Conservation (phyloP, 495 filamentous ascomycete species). For the Daldinia vernicosa region DNA sequence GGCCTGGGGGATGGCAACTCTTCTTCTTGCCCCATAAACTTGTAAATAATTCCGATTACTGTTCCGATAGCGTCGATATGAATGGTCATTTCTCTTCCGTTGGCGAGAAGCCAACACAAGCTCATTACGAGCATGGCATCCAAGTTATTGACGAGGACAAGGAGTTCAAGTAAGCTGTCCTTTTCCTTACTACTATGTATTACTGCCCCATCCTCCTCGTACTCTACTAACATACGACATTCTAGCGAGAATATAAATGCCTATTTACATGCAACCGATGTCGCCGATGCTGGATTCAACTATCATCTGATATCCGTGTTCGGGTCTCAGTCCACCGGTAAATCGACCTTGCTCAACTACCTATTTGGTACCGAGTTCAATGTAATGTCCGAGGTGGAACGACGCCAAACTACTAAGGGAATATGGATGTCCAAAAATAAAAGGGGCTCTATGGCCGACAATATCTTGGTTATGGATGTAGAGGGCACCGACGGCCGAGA, state of each 20-base stretch:
- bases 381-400: conserved; percentile 91
- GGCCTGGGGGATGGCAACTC: conserved; percentile 35
- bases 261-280: conserved; percentile 80
- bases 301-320: conserved; percentile 99
- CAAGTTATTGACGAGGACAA: conserved; percentile 97
- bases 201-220: conserved; percentile 6
- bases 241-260: conserved; percentile 77
- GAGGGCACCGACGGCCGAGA: conserved; percentile 98
- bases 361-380: conserved; percentile 96
- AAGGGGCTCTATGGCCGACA: conserved; percentile 83
- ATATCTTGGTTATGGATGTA: conserved; percentile 99
- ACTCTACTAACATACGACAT: conserved; percentile 24
- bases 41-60: conserved; percentile 23
- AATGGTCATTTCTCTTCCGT: conserved; percentile 90
- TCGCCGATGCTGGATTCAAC: conserved; percentile 91
- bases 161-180: conserved; percentile 81
- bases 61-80: conserved; percentile 54
- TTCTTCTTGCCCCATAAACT: conserved; percentile 26
- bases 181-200: conserved; percentile 26
- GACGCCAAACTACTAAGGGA: conserved; percentile 96
- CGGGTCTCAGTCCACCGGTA: conserved; percentile 97
- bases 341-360: conserved; percentile 95
- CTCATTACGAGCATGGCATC: conserved; percentile 89
- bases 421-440: conserved; percentile 99
- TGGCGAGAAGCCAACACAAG: conserved; percentile 69